Evolutionary conservation across 306 rosid genomes (phyloP), one percentile per base, ranked within the genome.

Genomic region (Urtica urens): DNA sequence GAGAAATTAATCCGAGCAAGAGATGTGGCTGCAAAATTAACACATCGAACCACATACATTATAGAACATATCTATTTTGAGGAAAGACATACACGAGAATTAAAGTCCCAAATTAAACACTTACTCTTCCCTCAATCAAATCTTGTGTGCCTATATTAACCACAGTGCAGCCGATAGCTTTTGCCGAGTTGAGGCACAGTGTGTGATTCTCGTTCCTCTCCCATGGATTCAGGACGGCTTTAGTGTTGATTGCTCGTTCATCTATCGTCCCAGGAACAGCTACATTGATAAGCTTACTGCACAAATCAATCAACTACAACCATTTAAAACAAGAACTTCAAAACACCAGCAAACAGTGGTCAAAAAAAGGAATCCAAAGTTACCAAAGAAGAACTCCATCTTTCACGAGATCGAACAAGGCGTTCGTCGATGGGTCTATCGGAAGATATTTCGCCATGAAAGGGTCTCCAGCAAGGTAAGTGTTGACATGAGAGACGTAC

Each of bases 261-360:
- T 92, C 99, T 59, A 92, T 86, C 63, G 99, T 92, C 77, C 99
- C 99, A 40, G 99, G 94, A 72, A 82, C 99, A 47, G 99, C 96
- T 42, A 92, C 33, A 57, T 92, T 92, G 62, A 92, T 92, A 51
- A 92, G 99, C 75, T 92, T 92, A 65, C 96, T 92, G 79, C 73
- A 75, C n/a, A n/a, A n/a, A n/a, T 49, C 26, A 48, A 64, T 37
- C 58, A 67, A 41, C 53, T 60, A 50, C 61, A 51, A 63, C 51
- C 72, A 72, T 57, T 40, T 62, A 47, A 59, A 26, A 7, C 29
- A 15, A 38, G 16, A 48, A 12, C 58, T 81, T 82, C 56, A 78
- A 81, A 47, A 67, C 94, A 79, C 72, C 71, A 70, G 48, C 24
- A 39, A 59, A 51, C 58, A 70, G 33, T 4, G 33, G 33, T 38